Evolutionary conservation across 495 filamentous ascomycete species (phyloP).

Genomic region (Tetracladium setigerum): DNA sequence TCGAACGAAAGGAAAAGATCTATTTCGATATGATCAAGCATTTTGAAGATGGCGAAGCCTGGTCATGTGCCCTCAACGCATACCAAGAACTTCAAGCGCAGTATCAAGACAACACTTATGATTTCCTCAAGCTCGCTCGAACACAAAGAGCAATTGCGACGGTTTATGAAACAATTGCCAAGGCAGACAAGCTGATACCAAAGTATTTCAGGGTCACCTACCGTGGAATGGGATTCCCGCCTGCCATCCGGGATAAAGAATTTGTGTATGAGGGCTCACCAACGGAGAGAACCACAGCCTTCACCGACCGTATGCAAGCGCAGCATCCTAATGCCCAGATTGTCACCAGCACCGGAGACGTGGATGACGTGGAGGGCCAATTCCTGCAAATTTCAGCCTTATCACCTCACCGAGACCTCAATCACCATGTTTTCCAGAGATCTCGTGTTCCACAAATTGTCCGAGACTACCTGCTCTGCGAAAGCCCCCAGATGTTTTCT

Average conservation of each 20-base stretch:
- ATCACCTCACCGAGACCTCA: constrained; percentile 70
- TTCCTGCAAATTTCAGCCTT: constrained; percentile 80
- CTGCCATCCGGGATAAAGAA: constrained; percentile 76
- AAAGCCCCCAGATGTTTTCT: constrained; percentile 65
- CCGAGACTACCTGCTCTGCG: constrained; percentile 74
- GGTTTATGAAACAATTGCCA: constrained; percentile 81
- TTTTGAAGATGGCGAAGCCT: constrained; percentile 87
- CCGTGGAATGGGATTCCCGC: constrained; percentile 83
- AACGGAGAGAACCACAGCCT: constrained; percentile 67
- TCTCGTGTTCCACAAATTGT: constrained; percentile 74
- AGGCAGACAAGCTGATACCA: constrained; percentile 66
- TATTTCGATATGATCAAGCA: constrained; percentile 93
- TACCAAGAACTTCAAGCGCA: constrained; percentile 87
- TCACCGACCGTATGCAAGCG: constrained; percentile 89
- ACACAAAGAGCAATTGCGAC: constrained; percentile 87
- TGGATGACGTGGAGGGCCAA: constrained; percentile 86
- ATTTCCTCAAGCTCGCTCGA: constrained; percentile 85
- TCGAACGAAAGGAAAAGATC: constrained; percentile 86
- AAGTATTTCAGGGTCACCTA: constrained; percentile 92
- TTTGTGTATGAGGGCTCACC: constrained; percentile 83
- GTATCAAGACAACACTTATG: constrained; percentile 83
- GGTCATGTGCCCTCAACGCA: constrained; percentile 81
- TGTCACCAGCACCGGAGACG: constrained; percentile 55
- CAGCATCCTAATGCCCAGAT: constrained; percentile 86
- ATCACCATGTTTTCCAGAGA: constrained; percentile 82